A percentile compares a stretch with the other conserved stretches of the same genome.
These are phyloP conservation scores for Halophytophthora batemanensis DNA, from an alignment of 352 stramenopile species.

Conservation along the genomic window DNA sequence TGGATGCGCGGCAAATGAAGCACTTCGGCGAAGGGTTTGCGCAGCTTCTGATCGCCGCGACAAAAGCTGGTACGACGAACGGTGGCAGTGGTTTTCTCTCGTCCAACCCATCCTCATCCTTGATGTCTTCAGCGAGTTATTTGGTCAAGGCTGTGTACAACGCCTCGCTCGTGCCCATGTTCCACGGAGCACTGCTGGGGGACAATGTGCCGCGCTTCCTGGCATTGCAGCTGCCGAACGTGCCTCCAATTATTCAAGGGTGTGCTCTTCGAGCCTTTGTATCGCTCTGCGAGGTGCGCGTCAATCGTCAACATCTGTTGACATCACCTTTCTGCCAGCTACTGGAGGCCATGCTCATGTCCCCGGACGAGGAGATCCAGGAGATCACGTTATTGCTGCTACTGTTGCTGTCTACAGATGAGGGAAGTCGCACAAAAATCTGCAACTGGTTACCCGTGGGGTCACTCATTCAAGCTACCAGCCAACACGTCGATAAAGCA, in stretches of 20 bases:
- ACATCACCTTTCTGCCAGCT: conserved; percentile 49
- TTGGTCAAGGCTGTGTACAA: conserved; percentile 79
- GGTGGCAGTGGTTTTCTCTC: conserved; percentile 15
- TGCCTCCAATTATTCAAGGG: conserved; percentile 34
- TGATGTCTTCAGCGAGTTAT: conserved; percentile 26
- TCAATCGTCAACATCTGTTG: conserved; percentile 47
- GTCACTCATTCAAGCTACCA: conserved; percentile 34
- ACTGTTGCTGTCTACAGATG: conserved; percentile 55
- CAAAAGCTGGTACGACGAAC: conserved; percentile 16
- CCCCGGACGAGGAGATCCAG: conserved; percentile 39
- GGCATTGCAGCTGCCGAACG: conserved; percentile 36
- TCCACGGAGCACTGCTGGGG: conserved; percentile 53
- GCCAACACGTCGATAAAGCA: conserved; percentile 24
- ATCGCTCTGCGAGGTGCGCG: conserved; percentile 45
- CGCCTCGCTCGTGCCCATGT: conserved; percentile 44
- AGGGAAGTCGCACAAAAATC: conserved; percentile 63
- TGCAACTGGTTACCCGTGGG: conserved; percentile 61
- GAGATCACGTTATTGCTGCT: conserved; percentile 54
- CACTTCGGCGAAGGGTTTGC: conserved; percentile 64
- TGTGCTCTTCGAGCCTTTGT: conserved; percentile 50
- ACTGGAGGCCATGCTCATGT: conserved; percentile 41
- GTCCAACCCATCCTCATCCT: conserved; percentile 2
- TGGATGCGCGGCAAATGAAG: conserved; percentile 50
- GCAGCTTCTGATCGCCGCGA: conserved; percentile 42
- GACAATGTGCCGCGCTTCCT: conserved; percentile 71